Base-by-base conservation (phyloP, 768 basidiomycete species). In the Boletellus ananas region DNA sequence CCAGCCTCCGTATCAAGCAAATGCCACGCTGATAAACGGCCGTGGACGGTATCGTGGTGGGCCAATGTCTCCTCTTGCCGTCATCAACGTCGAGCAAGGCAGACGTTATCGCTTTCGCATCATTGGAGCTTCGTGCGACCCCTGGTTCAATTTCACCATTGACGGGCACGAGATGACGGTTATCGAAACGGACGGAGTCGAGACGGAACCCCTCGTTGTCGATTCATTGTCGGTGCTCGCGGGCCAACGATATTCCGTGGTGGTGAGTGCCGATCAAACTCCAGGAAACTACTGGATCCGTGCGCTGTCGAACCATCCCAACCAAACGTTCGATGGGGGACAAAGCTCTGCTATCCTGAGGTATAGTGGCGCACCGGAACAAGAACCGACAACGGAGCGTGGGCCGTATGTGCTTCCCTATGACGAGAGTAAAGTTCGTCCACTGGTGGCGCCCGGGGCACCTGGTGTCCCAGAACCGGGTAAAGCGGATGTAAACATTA, bases 241-340 rank as follows among this genome's bases (percentile, higher is more conserved):
- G 37, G 69, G 62, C n/a, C 73, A 74, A 39, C 67, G 68, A 8
- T 71, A 74, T 54, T 75, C 73, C 7, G 60, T 72, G 37, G 65
- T 79, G 6, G 56, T 78, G 20, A 66, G 58, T 21, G 74, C 77
- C 11, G 66, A 77, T 48, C 70, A 78, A 44, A 58, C 67, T 2
- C 55, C 74, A 25, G 67, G 60, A 14, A 82, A 80, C 60, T 82
- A 80, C 61, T 83, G 77, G 77, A 69, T 80, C 21, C 73, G 75
- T 12, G 71, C 77, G 0, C 64, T 34, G 65, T 72, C 20, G 49
- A 68, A 45, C 67, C 69, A 39, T 62, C 65, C 49, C 8, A 51
- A 50, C 37, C 59, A 69, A 12, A 43, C 57, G 27, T 62, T 72
- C 47, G 31, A 58, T 44, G 63, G 63, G 23, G 72, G 72, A 12